These are phyloP conservation scores for Isoetes taiwanensis DNA, from an alignment of 75 land plant genomes.

Conservation along the genomic window DNA sequence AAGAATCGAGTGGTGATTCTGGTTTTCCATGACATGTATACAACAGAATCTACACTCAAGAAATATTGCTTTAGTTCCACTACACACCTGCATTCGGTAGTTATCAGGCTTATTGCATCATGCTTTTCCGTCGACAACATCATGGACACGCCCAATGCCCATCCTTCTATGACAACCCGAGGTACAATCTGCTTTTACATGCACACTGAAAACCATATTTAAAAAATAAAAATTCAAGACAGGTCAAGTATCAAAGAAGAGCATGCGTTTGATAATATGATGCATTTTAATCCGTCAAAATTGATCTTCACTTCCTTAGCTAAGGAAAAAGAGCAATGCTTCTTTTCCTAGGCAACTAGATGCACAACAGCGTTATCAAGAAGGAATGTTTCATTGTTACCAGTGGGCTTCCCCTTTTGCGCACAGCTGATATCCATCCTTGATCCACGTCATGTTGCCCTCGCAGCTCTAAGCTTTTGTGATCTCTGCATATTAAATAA, in stretches of 20 bases:
- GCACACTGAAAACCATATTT: slow-evolving; percentile 14
- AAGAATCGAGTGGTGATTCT: not conserved
- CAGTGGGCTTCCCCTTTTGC: slow-evolving; percentile 44
- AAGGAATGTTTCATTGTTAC: slow-evolving; percentile 22
- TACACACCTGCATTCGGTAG: slow-evolving; percentile 72
- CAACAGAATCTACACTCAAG: not conserved
- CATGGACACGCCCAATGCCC: slow-evolving; percentile 36
- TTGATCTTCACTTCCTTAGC: not conserved
- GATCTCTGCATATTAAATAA: slow-evolving; percentile 34
- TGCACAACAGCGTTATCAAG: not conserved
- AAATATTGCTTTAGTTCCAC: slow-evolving; percentile 1
- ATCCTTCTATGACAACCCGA: slow-evolving; percentile 73
- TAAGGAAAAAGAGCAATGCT: not conserved
- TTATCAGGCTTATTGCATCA: slow-evolving; percentile 49
- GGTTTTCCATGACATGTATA: too few species aligned
- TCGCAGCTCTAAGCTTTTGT: slow-evolving; percentile 35
- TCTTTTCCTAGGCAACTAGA: too few species aligned
- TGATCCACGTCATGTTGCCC: slow-evolving; percentile 85
- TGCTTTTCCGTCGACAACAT: slow-evolving; percentile 36
- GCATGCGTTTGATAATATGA: not conserved
- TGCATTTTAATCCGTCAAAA: not conserved
- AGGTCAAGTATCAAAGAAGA: not conserved
- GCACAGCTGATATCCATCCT: slow-evolving; percentile 60
- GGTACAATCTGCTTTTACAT: slow-evolving; percentile 52
- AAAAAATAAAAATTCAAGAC: not conserved